Evolutionary conservation across 192 early-diverging fungal genomes (phyloP), one percentile per base, ranked within the genome.

Genomic region (Rhizophagus sp.): DNA sequence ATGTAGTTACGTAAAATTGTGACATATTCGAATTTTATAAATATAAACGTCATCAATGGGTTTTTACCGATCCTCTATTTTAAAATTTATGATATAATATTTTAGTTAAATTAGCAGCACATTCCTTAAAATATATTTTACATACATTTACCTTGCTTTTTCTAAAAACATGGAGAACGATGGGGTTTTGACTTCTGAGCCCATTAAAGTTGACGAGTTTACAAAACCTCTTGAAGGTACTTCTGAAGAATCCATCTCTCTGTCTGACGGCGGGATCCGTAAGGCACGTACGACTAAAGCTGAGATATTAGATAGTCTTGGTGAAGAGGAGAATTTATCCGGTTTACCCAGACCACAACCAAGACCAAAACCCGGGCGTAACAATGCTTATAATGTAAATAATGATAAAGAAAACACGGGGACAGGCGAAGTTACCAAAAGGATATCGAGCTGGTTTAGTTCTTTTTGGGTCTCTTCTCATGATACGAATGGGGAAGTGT

Each of bases 391-490:
- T 71, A 71, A 47, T 71, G 19, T 39, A 22, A 71, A 41, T 71
- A 71, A 8, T 71, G 22, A 71, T 44, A 44, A 22, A 34, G 69
- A 71, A n/a, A 71, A 24, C 47, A 39, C 10, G 17, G 34, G 41
- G 3, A 71, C 41, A 22, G 69, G 69, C 10, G 69, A 71, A 36
- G 39, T 71, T 30, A 41, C 33, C 22, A 75, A 75, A 62, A 30
- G 61, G 13, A 22, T 75, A 41, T 75, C 74, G 22, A 75, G 52
- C 22, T 75, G 74, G 74, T 39, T 75, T 62, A 75, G 52, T 36
- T 75, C 74, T 22, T 75, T 75, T 75, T 75, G 74, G 74, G 22
- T 75, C n/a, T 19, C 74, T 57, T 34, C 74, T 57, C 69, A 71
- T 22, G 69, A n/a, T 41, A 30, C 27, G n/a, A 39, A 71, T 0